Conservation (phyloP, 1,139 yeast species). For the Wickerhamiella infanticola region DNA sequence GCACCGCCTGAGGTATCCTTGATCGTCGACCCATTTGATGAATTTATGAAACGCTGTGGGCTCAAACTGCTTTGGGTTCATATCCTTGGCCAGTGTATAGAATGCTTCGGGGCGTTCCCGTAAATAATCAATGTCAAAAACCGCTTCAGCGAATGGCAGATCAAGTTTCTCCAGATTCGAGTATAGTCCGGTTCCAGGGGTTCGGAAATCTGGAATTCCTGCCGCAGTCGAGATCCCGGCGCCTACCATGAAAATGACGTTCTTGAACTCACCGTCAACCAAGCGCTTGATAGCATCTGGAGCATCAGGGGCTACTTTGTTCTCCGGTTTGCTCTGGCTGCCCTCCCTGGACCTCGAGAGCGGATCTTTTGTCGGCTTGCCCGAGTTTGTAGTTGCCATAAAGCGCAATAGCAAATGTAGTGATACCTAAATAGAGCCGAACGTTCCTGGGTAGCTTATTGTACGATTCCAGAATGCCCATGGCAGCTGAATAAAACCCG, state of each 20-base stretch:
- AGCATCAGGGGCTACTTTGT: constrained; percentile 5
- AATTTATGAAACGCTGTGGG: constrained; percentile 75
- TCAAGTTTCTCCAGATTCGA: constrained; percentile 59
- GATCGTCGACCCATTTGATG: constrained; percentile 49
- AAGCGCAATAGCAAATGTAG: constrained; percentile 10
- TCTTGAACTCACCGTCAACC: constrained; percentile 16
- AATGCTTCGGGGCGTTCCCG: constrained; percentile 64
- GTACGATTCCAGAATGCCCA: constrained; percentile 9
- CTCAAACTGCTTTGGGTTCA: constrained; percentile 72
- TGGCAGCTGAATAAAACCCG: background rate
- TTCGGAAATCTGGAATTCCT: constrained; percentile 89
- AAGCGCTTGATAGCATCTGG: constrained; percentile 19
- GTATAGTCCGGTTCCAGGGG: constrained; percentile 83
- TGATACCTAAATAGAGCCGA: constrained; percentile 10
- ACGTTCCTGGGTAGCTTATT: constrained; percentile 7
- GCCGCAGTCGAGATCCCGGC: constrained; percentile 91
- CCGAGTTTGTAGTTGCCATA: constrained; percentile 12
- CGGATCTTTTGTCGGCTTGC: constrained; percentile 7
- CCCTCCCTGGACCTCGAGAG: constrained; percentile 2
- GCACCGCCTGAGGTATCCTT: constrained; percentile 45
- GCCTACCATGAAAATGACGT: constrained; percentile 36
- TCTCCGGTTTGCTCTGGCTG: background rate
- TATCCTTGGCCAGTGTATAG: constrained; percentile 65
- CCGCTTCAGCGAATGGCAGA: constrained; percentile 89
- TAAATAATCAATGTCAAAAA: constrained; percentile 77